Evolutionary conservation across 2,329 filamentous ascomycete genomes (phyloP).

Genomic region (Kalaharituber pfeilii): DNA sequence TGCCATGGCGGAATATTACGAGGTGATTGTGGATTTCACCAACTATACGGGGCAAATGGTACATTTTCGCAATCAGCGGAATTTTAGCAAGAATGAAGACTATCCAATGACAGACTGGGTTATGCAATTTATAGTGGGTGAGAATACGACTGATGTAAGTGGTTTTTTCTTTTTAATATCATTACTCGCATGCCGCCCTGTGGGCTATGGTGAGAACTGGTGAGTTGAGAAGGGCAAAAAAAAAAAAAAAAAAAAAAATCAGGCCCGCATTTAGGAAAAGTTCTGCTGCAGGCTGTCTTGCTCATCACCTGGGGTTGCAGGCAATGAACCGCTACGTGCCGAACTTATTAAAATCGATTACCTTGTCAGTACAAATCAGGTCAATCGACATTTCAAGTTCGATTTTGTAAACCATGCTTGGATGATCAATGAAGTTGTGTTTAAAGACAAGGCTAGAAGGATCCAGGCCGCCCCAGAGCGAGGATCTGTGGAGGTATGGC

Average conservation of each 20-base stretch:
- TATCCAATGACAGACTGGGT: slow-evolving; percentile 37
- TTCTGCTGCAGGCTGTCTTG: too few relatives aligned
- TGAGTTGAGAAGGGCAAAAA: too few relatives aligned
- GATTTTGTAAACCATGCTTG: slow-evolving; percentile 31
- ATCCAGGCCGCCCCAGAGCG: slow-evolving; percentile 33
- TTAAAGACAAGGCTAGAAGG: slow-evolving; percentile 33
- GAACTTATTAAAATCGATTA: slow-evolving; percentile 29
- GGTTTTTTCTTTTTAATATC: too few relatives aligned
- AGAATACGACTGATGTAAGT: background rate
- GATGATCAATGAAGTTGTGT: slow-evolving; percentile 37
- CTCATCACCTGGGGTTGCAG: too few relatives aligned
- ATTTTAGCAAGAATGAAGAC: slow-evolving; percentile 32
- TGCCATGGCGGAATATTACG: slow-evolving; percentile 41
- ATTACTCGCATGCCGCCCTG: too few relatives aligned
- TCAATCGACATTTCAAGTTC: slow-evolving; percentile 34
- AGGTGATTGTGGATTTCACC: slow-evolving; percentile 41
- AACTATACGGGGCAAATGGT: slow-evolving; percentile 34
- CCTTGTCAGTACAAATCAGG: slow-evolving; percentile 25
- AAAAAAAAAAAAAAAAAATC: too few relatives aligned
- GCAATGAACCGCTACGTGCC: too few relatives aligned
- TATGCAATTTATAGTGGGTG: slow-evolving; percentile 36
- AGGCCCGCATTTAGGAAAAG: too few relatives aligned
- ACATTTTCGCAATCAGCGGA: slow-evolving; percentile 30
- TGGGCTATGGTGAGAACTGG: too few relatives aligned
- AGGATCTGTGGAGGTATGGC: slow-evolving; percentile 35